Conservation (phyloP, 2,329 filamentous ascomycete species). For the Fusarium chlamydosporum region DNA sequence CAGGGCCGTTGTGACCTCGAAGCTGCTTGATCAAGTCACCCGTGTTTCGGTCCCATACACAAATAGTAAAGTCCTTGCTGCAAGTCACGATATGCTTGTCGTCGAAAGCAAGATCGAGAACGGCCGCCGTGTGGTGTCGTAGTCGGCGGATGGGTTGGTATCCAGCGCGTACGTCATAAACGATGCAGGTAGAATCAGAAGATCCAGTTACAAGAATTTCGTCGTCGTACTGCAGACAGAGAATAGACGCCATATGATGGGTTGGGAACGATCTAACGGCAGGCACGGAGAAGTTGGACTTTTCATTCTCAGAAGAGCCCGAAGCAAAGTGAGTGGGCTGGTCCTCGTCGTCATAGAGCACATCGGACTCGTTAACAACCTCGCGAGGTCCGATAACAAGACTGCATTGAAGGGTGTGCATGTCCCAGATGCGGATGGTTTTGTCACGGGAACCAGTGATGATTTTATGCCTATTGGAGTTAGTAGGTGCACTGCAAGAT, state of each 20-base stretch:
- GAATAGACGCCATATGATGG: conserved; percentile 91
- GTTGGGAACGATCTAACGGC: conserved; percentile 69
- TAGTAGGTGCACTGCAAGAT: conserved; percentile 48
- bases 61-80: conserved; percentile 94
- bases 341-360: conserved; percentile 67
- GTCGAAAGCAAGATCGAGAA: conserved; percentile 94
- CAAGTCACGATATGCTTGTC: conserved; percentile 94
- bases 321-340: conserved; percentile 69
- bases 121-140: conserved; percentile 83
- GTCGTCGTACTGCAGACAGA: conserved; percentile 95
- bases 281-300: conserved; percentile 64
- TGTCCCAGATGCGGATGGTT: conserved; percentile 96
- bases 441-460: conserved; percentile 96
- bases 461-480: conserved; percentile 80
- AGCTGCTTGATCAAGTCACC: conserved; percentile 83
- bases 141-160: conserved; percentile 87
- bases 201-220: conserved; percentile 95
- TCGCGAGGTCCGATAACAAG: conserved; percentile 87
- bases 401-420: conserved; percentile 86
- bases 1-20: conserved; percentile 87
- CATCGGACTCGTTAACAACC: conserved; percentile 67
- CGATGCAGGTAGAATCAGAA: conserved; percentile 90
- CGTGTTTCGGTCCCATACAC: conserved; percentile 90
- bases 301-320: conserved; percentile 64
- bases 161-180: conserved; percentile 85